Conservation (phyloP, 257 asterid species). For the Solanum dulcamara region DNA sequence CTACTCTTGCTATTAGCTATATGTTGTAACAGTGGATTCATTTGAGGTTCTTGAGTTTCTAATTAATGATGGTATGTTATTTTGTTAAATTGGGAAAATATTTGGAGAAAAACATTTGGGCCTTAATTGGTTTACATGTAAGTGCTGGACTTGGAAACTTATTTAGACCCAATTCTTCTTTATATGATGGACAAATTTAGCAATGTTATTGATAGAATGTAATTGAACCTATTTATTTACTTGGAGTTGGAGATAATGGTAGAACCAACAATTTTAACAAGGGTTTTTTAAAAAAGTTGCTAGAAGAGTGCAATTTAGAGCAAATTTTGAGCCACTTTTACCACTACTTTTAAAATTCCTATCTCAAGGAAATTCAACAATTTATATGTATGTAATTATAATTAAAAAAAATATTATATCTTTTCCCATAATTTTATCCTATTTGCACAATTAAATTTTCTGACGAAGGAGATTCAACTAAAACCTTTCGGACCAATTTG, state of each 20-base stretch:
- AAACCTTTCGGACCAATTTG: background rate
- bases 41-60: background rate
- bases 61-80: background rate
- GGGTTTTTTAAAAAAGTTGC: background rate
- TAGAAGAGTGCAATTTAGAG: background rate
- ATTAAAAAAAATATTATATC: background rate
- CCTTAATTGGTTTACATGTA: background rate
- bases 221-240: background rate
- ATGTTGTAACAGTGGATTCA: background rate
- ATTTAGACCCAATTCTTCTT: background rate
- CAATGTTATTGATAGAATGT: background rate
- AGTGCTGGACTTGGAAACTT: background rate
- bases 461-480: background rate
- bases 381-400: background rate
- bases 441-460: background rate
- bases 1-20: background rate
- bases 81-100: background rate
- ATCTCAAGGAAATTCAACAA: background rate
- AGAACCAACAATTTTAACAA: background rate
- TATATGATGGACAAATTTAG: background rate
- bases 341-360: background rate
- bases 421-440: background rate
- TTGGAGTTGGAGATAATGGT: background rate
- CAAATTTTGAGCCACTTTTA: background rate
- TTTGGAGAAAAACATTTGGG: background rate